Evolutionary conservation across 176 grass and related monocot species (phyloP).

Genomic region (Bothriochloa decipiens): DNA sequence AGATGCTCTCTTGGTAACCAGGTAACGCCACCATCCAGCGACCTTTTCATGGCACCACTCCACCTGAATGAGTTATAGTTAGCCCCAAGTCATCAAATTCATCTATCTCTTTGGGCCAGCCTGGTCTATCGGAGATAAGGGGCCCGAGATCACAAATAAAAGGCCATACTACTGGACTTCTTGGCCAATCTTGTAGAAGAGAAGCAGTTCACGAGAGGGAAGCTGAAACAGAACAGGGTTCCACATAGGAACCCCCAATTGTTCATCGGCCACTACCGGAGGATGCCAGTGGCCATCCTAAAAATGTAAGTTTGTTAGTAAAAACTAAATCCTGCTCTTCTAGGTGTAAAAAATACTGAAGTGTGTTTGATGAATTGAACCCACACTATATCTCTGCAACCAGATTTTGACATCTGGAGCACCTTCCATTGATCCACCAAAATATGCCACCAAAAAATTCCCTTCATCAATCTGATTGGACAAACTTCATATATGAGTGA

Average conservation of each 20-base stretch:
- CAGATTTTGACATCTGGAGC: conserved; percentile 96
- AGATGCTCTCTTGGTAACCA: conserved; percentile 90
- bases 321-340: background rate
- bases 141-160: background rate
- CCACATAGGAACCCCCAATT: conserved; percentile 87
- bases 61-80: conserved; percentile 54
- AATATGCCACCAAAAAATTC: conserved; percentile 78
- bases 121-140: background rate
- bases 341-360: background rate
- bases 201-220: conserved; percentile 79
- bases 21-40: conserved; percentile 68
- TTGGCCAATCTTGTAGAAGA: conserved; percentile 97
- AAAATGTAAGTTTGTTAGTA: conserved; percentile 37
- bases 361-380: conserved; percentile 47
- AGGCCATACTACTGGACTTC: conserved; percentile 77
- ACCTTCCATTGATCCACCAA: conserved; percentile 81
- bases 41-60: conserved; percentile 98
- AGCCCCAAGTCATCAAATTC: conserved; percentile 1
- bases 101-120: background rate
- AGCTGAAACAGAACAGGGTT: conserved; percentile 96
- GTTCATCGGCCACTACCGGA: conserved; percentile 75
- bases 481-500: conserved; percentile 18
- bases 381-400: conserved; percentile 84
- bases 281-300: conserved; percentile 75
- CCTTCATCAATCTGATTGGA: conserved; percentile 60